Conservation (phyloP, 352 stramenopile species). For the Peronosclerospora sorghi region DNA sequence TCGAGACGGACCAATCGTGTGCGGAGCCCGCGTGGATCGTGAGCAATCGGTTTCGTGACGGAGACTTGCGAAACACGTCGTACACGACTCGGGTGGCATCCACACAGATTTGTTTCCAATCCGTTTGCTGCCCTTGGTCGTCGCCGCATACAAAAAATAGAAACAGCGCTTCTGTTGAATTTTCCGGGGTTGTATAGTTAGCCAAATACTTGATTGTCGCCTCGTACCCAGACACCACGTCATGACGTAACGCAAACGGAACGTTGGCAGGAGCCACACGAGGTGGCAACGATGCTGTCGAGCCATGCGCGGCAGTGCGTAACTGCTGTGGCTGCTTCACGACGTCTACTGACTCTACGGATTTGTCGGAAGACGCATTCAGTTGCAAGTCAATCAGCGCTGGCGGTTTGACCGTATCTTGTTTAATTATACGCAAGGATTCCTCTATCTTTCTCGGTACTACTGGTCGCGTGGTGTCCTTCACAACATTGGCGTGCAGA, state of each 20-base stretch:
- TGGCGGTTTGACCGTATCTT: too few species aligned
- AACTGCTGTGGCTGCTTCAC: too few species aligned
- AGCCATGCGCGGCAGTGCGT: too few species aligned
- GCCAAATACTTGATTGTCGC: conserved; percentile 38
- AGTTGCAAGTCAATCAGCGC: too few species aligned
- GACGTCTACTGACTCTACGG: too few species aligned
- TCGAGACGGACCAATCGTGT: conserved; percentile 40
- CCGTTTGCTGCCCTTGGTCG: conserved; percentile 26
- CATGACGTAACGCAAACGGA: conserved; percentile 28
- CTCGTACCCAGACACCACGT: conserved; percentile 37
- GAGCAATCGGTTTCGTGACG: conserved; percentile 31
- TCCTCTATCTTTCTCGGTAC: too few species aligned
- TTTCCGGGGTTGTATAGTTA: conserved; percentile 21
- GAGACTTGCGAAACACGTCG: conserved; percentile 44
- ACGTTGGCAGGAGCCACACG: too few species aligned
- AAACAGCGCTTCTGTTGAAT: conserved; percentile 36
- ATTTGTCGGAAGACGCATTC: too few species aligned
- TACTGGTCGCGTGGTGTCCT: too few species aligned
- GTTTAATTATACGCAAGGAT: too few species aligned
- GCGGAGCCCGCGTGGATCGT: conserved; percentile 52
- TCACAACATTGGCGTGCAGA: too few species aligned
- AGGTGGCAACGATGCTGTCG: too few species aligned
- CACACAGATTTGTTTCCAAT: conserved; percentile 35
- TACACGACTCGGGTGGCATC: conserved; percentile 37
- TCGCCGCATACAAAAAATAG: conserved; percentile 65